Evolutionary conservation across 495 filamentous ascomycete species (phyloP), one percentile per base, ranked within the genome.

Genomic region (Tuber umbilicatum): DNA sequence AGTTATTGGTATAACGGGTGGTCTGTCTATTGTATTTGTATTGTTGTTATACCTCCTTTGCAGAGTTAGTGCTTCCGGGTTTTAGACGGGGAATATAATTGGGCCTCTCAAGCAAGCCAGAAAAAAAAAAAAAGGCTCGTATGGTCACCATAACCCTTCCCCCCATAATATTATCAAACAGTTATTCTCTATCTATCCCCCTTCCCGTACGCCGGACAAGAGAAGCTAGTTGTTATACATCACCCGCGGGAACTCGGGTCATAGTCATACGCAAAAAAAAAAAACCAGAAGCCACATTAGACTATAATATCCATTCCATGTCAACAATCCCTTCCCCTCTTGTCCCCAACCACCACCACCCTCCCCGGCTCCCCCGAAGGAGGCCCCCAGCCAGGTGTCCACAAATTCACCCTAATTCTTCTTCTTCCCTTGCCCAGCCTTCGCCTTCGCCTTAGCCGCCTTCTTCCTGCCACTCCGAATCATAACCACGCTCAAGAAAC

Each of bases 381-480:
- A 60, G 35, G 39, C 7, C 7, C n/a, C n/a, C n/a, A n/a, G n/a
- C n/a, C 37, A 43, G 70, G 19, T 71, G 1, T 47, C 40, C 16
- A 35, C 42, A 27, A 14, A 47, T 2, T 68, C 70, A 47, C 31
- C 68, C 70, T 74, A 67, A 74, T 77, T 75, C 85, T 87, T 92
- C 85, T 89, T 89, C 88, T 93, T 93, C 83, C 89, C 89, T 83
- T 87, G 88, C 69, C 88, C 87, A 41, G 89, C 90, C 67, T 87
- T 87, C 55, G 90, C 89, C 85, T 92, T 92, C 71, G 93, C 93
- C 88, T 97, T 97, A 72, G 93, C 91, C 2, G 93, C 93, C 88
- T 96, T 97, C 89, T 97, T 97, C 83, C 92, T 87, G 87, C 97
- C 97, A 87, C 94, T 97, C 83, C 93, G 90, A 85, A 99, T 97